Percentiles rank a stretch among this genome's conserved stretches.
Conservation (phyloP, 257 asterid genomes). For the Linderniella brevidens region DNA sequence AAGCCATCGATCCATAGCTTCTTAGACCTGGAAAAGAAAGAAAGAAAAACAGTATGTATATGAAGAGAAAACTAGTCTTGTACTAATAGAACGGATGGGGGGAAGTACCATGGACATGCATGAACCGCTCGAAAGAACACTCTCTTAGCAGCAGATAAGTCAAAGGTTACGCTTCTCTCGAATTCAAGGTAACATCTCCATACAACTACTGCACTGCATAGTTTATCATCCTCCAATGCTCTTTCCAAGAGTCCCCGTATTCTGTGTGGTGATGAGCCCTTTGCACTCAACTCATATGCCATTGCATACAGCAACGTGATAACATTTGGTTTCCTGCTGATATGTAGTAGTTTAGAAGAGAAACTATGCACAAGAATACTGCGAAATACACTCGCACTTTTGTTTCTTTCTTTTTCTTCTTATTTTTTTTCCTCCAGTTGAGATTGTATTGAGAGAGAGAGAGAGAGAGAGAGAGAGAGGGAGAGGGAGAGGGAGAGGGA, state of each 20-base stretch:
- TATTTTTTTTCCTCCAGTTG: no score
- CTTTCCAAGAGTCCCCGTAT: constrained; percentile 76
- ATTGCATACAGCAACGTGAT: constrained; percentile 58
- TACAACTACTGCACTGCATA: constrained; percentile 52
- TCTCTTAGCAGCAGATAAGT: constrained; percentile 61
- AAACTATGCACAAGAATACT: neutral
- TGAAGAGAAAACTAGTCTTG: neutral
- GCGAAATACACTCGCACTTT: no score
- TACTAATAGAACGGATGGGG: neutral
- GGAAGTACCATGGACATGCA: constrained; percentile 88
- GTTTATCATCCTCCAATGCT: constrained; percentile 52
- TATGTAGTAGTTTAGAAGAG: neutral
- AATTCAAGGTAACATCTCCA: constrained; percentile 80
- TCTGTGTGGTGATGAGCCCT: constrained; percentile 55
- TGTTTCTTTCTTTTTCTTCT: no score
- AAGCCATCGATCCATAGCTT: constrained; percentile 92
- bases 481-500: no score
- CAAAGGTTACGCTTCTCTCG: constrained; percentile 39
- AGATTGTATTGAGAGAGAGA: no score
- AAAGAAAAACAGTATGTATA: neutral
- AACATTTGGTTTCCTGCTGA: constrained; percentile 62
- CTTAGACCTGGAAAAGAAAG: constrained; percentile 47
- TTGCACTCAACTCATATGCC: constrained; percentile 55
- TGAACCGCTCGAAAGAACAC: constrained; percentile 86
- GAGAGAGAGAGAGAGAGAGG: no score